phyloP scores from a whole-genome alignment of 495 filamentous ascomycete species.

The Daldinia vernicosa region DNA sequence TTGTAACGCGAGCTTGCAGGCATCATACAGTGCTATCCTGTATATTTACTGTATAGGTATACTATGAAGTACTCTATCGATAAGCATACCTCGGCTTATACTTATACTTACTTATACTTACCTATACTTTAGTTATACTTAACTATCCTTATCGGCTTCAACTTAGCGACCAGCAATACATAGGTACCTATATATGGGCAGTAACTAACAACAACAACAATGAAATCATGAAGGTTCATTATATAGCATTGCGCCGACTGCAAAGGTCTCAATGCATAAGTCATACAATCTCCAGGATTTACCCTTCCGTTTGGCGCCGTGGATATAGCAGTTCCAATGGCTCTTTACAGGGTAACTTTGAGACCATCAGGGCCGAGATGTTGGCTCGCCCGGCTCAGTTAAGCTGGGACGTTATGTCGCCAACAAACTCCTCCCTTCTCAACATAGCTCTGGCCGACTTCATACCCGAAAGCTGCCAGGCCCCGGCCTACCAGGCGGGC shows the following conservation, averaged over 20 bases:
- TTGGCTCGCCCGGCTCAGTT: constrained; percentile 61
- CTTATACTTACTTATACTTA: not conserved
- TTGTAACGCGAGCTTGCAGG: constrained; percentile 36
- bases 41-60: not conserved
- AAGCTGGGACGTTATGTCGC: constrained; percentile 70
- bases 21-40: constrained; percentile 25
- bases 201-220: not conserved
- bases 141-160: constrained; percentile 6
- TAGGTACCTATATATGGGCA: too few species aligned
- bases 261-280: constrained; percentile 2
- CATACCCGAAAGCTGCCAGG: constrained; percentile 49
- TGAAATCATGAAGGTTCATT: constrained; percentile 18
- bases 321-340: constrained; percentile 23
- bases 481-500: constrained; percentile 6
- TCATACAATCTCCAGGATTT: not conserved
- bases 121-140: too few species aligned
- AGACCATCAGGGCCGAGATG: constrained; percentile 40
- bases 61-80: constrained; percentile 32
- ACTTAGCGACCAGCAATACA: not conserved
- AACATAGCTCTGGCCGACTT: constrained; percentile 68
- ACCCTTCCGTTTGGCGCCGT: constrained; percentile 9
- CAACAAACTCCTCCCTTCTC: constrained; percentile 71
- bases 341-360: constrained; percentile 8
- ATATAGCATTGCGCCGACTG: constrained; percentile 5
- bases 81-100: constrained; percentile 15